Evolutionary conservation across 257 asterid genomes (phyloP).

Genomic region (Solanum clarkiae): DNA sequence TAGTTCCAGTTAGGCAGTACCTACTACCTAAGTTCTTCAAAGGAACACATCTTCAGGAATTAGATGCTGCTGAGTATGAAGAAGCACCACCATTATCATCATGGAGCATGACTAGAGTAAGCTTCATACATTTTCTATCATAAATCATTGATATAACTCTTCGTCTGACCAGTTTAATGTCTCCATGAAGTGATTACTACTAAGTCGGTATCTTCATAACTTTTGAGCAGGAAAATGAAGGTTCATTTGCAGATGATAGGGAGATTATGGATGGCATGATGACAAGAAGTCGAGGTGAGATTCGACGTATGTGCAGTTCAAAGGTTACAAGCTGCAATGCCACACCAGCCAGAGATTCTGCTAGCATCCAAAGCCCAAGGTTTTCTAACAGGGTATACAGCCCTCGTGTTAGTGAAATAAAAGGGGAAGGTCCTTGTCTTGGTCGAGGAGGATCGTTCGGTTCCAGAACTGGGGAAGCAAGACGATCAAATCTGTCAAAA

Average conservation of each 20-base stretch:
- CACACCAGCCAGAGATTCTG: slow-evolving; percentile 4
- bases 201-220: not conserved
- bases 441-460: slow-evolving; percentile 6
- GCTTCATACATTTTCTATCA: not conserved
- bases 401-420: slow-evolving; percentile 2
- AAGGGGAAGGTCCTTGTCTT: not conserved
- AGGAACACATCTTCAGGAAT: slow-evolving; percentile 8
- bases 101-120: slow-evolving; percentile 6
- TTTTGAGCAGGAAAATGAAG: not conserved
- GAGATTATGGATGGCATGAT: slow-evolving; percentile 6
- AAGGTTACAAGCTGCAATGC: not conserved
- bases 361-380: not conserved
- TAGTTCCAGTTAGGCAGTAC: slow-evolving; percentile 11
- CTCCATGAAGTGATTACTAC: not conserved
- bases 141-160: not conserved
- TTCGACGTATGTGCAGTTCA: slow-evolving; percentile 4
- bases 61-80: slow-evolving; percentile 12
- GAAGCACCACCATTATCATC: slow-evolving; percentile 7
- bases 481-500: slow-evolving; percentile 7
- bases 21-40: slow-evolving; percentile 4
- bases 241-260: slow-evolving; percentile 4
- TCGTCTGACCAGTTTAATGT: not conserved
- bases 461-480: slow-evolving; percentile 6
- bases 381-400: slow-evolving; percentile 2
- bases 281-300: slow-evolving; percentile 12